phyloP scores from a whole-genome alignment of 169 alveolate genomes.

The Plasmodium falciparum region DNA sequence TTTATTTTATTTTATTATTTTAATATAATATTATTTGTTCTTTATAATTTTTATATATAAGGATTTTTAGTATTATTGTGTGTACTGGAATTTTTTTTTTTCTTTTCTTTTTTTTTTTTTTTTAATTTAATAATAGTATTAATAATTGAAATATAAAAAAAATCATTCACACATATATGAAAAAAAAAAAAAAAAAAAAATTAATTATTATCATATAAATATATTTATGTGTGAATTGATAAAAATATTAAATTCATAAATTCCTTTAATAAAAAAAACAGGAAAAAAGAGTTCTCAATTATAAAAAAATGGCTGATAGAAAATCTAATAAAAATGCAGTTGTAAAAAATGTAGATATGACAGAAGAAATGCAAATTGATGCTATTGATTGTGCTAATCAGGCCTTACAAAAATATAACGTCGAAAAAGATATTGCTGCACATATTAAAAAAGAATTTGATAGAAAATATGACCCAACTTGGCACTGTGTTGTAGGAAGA shows the following conservation, averaged over 20 bases:
- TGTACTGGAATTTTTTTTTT: neutral
- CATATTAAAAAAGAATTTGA: slow-evolving; percentile 99
- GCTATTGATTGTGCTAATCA: slow-evolving; percentile 99
- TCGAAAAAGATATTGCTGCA: slow-evolving; percentile 98
- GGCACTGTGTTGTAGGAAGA: slow-evolving; percentile 99
- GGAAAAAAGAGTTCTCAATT: neutral
- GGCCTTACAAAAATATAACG: slow-evolving; percentile 96
- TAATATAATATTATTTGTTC: no score
- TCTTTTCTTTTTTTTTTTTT: neutral
- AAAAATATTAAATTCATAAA: neutral
- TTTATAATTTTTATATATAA: no score
- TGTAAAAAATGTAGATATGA: slow-evolving; percentile 99
- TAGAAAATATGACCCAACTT: slow-evolving; percentile 97
- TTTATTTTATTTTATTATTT: no score
- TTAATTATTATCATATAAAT: neutral
- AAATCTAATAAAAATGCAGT: slow-evolving; percentile 88
- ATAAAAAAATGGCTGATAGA: slow-evolving; percentile 69
- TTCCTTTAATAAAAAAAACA: neutral
- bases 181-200: no score
- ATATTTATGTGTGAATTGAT: slow-evolving; percentile 2
- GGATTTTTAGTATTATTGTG: no score
- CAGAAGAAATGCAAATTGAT: slow-evolving; percentile 98
- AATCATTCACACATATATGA: neutral
- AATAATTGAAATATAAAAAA: neutral
- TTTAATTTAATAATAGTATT: neutral